Evolutionary conservation across 768 basidiomycete genomes (phyloP).

Genomic region (Leccinum pellstonianum): DNA sequence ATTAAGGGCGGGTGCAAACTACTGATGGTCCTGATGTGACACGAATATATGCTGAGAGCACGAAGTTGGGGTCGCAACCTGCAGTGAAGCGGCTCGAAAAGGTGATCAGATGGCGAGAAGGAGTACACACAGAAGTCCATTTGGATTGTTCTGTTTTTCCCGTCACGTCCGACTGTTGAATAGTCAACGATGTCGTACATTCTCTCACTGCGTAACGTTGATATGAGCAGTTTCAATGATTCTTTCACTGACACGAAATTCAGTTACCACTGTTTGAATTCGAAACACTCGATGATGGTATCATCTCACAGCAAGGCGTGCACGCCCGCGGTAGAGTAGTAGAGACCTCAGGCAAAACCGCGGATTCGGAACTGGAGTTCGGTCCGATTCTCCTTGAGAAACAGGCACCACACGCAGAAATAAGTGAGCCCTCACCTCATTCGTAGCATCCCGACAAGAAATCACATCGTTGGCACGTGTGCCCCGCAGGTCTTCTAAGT

Average conservation of each 20-base stretch:
- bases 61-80: neutral
- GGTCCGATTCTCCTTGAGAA: neutral
- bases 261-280: neutral
- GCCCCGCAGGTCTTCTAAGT: conserved; percentile 37
- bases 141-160: neutral
- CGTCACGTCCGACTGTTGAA: neutral
- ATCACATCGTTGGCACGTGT: conserved; percentile 37
- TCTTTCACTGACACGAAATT: neutral
- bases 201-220: neutral
- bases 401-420: neutral
- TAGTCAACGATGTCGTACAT: neutral
- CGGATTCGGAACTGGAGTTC: neutral
- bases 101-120: neutral
- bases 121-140: neutral
- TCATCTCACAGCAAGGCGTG: neutral
- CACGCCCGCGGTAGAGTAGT: neutral
- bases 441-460: conserved; percentile 31
- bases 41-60: neutral
- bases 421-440: conserved; percentile 32
- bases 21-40: neutral
- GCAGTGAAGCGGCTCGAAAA: neutral
- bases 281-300: neutral
- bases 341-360: neutral
- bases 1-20: no score
- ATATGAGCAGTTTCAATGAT: neutral